Base-by-base conservation (phyloP, 164 flowering plant species). In the Vitis rotundifolia region DNA sequence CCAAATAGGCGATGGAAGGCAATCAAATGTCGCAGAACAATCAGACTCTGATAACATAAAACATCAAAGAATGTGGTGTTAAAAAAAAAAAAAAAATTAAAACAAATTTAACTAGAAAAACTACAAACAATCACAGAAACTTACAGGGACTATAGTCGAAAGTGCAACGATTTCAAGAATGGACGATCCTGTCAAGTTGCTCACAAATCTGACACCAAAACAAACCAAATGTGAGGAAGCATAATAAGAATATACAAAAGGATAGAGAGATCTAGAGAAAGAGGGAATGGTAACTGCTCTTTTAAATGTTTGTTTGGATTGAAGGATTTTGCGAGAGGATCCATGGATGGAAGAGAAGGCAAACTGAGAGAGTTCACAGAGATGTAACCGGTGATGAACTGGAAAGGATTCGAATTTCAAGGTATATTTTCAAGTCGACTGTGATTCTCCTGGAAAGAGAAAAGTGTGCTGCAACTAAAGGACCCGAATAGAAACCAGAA, bases 161-260 rank as follows among this genome's bases (percentile, higher is more conserved):
- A 90, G 85, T 8, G 86, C 78, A 49, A 75, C 79, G 57, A 90
- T 82, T 72, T 93, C 93, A 19, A 90, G 76, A 88, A 88, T 84
- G 9, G 98, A 91, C 56, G 97, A 88, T 79, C 96, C 98, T 1
- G 76, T 85, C 75, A 94, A 78, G 82, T 91, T 94, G 89, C 96
- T 90, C 8, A 91, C 96, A 63, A 93, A 94, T 81, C 98, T 91
- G 82, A 62, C 37, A 54, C 22, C 3, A 53, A 19, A 16, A 48
- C 59, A 58, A 12, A 37, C 62, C 13, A 47, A 55, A 37, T 16
- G 19, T 59, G 8, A 22, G 14, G 53, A 31, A 54, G 49, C 15
- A 55, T n/a, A 50, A 15, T 9, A 26, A 14, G 29, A 64, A 59
- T 12, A 37, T 12, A 28, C 18, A 13, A 49, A 19, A 49, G 9